Evolutionary conservation across 2,329 filamentous ascomycete species (phyloP), one percentile per base, ranked within the genome.

Genomic region (Colletotrichum godetiae): DNA sequence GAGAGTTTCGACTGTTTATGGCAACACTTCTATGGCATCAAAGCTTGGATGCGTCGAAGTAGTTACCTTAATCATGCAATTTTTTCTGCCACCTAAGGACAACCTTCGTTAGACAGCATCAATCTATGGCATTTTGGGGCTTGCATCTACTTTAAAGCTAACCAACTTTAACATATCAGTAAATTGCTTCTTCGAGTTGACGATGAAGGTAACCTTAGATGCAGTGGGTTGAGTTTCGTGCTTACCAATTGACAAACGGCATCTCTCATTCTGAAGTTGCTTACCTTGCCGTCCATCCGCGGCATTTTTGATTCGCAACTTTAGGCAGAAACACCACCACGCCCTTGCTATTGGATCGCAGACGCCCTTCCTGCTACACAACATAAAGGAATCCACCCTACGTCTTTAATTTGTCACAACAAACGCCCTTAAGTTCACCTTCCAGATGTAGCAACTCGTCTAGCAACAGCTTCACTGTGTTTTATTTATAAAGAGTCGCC

Each of bases 301-400:
- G 42, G 42, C 15, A 19, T 19, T n/a, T 49, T 49, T 35, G 33
- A 8, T 19, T 49, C n/a, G 19, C 42, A 49, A 22, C 19, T 49
- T 49, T 19, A 49, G 42, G 42, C 42, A 49, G 42, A 49, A 49
- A n/a, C 19, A 49, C 42, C 42, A 49, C 42, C 4, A 19, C 42
- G 42, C 42, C 19, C 42, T 11, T n/a, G 8, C 24, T n/a, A 55
- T 12, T 24, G n/a, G 29, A 11, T 19, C 10, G 19, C 13, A 19
- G 22, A 10, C 61, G 61, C 61, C 61, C 49, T 64, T 64, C 31
- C n/a, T 1, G 29, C 19, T 53, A 64, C 61, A 64, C 53, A 29
- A n/a, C 12, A 8, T 33, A 31, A 29, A 29, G 27, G 27, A 29
- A 29, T 29, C 61, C 13, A 8, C 19, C 19, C 33, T 53, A 19